These are phyloP conservation scores for Arthrobotrys entomopaga DNA, from an alignment of 2,329 filamentous ascomycete genomes.

Conservation along the genomic window DNA sequence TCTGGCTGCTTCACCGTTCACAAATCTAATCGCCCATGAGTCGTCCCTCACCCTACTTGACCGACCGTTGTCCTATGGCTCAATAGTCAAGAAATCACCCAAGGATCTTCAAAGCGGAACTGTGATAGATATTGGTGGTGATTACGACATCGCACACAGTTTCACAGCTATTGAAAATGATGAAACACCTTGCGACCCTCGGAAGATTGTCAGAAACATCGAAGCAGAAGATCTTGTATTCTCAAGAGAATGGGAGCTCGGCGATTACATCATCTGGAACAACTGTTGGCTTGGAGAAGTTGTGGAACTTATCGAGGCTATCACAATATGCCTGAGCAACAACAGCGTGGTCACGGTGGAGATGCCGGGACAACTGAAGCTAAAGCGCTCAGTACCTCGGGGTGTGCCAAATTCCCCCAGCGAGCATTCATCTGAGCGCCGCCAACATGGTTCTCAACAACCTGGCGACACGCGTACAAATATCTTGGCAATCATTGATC, in stretches of 20 bases:
- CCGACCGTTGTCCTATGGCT: constrained; percentile 68
- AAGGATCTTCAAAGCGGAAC: constrained; percentile 68
- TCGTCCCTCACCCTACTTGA: constrained; percentile 67
- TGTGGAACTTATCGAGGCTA: constrained; percentile 65
- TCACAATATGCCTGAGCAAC: constrained; percentile 67
- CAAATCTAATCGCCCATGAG: constrained; percentile 63
- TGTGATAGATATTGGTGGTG: constrained; percentile 65
- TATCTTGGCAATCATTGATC: constrained; percentile 37
- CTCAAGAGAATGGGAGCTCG: constrained; percentile 65
- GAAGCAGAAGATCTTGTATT: constrained; percentile 64
- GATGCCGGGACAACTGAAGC: constrained; percentile 63
- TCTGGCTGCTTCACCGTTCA: constrained; percentile 61
- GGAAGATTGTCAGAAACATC: constrained; percentile 58
- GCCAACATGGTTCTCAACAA: constrained; percentile 53
- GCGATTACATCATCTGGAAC: constrained; percentile 67
- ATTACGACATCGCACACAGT: constrained; percentile 56
- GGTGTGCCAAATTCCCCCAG: constrained; percentile 4
- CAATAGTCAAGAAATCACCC: constrained; percentile 67
- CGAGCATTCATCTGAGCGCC: constrained; percentile 9
- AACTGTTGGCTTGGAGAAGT: constrained; percentile 69
- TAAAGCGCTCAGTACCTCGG: constrained; percentile 59
- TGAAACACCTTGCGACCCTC: constrained; percentile 60
- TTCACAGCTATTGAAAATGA: constrained; percentile 39
- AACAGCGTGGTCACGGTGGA: constrained; percentile 68
- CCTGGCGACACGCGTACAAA: constrained; percentile 2